Evolutionary conservation across 1,284 basidiomycete species (phyloP), one percentile per base, ranked within the genome.

Genomic region (Ganoderma resinaceum): DNA sequence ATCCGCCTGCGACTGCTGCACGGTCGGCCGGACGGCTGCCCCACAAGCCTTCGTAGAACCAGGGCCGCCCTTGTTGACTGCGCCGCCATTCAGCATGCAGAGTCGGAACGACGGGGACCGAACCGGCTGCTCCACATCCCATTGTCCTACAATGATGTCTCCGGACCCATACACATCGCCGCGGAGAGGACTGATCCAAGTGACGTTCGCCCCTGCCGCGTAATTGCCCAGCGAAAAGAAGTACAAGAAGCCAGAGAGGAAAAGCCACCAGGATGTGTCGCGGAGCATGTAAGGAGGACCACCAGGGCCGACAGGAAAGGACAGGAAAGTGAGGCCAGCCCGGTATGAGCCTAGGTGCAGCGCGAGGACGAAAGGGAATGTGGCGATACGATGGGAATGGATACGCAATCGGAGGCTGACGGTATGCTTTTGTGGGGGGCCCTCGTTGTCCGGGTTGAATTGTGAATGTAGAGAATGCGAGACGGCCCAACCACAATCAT

Each of bases 1-100:
- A 20, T 70, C 69, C 11, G 53, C 33, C 20, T 74, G 77, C 63
- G 74, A 78, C 69, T 81, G 76, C 62, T 78, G 73, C 16, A 85
- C 77, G 2, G 74, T 71, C 0, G 85, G 82, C 78, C 81, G 82
- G 2, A 84, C 77, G 12, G 78, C 71, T 20, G 67, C 63, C 6
- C 84, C 84, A 70, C 85, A 86, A 11, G 60, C 20, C 61, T 60
- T 23, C 42, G 63, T 20, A 38, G 46, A 37, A 2, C 55, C 66
- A 31, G 59, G 62, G n/a, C 18, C 46, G 26, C n/a, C 59, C 71
- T 3, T 62, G 62, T 7, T 58, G 52, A 11, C 37, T 20, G 35
- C 66, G 16, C 38, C 57, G 40, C 35, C 65, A 16, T 64, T 58
- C 16, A 55, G 65, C 38, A 67, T 60, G 58, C 78, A 80, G 20